phyloP scores from a whole-genome alignment of 306 rosid species.

The Alnus rubra region DNA sequence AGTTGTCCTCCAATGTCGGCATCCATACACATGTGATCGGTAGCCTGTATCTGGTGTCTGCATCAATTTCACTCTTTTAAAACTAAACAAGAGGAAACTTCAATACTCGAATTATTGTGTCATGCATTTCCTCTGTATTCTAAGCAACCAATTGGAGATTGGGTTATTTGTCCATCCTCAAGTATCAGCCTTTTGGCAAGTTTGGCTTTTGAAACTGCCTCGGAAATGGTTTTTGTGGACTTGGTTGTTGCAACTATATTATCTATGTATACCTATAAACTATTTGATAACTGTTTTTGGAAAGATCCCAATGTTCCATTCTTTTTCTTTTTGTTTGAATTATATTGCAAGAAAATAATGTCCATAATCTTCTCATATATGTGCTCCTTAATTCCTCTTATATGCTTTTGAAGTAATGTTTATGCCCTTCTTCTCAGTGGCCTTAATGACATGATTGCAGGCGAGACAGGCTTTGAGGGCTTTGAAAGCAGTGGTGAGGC shows the following conservation, averaged over 20 bases:
- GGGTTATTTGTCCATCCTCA: too few relatives aligned
- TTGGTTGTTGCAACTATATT: too few relatives aligned
- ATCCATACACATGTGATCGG: too few relatives aligned
- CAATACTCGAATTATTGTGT: not conserved
- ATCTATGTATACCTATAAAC: too few relatives aligned
- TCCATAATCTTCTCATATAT: not conserved
- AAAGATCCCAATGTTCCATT: not conserved
- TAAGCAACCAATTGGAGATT: too few relatives aligned
- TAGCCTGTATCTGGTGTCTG: too few relatives aligned
- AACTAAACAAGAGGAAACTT: not conserved
- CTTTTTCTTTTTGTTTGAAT: not conserved
- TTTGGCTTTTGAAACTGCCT: too few relatives aligned
- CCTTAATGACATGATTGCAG: conserved; percentile 37
- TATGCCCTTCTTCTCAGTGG: not conserved
- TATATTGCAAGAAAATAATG: not conserved
- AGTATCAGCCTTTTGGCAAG: too few relatives aligned
- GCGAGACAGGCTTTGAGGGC: conserved; percentile 88
- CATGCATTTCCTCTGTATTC: not conserved
- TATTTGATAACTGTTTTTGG: too few relatives aligned
- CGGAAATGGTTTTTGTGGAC: too few relatives aligned
- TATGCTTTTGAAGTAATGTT: not conserved
- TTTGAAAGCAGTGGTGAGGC: conserved; percentile 78
- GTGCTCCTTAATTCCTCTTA: not conserved
- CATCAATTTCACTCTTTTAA: not conserved
- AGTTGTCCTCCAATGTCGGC: too few relatives aligned